These are phyloP conservation scores for Eimeria tenella DNA, from an alignment of 169 alveolate genomes.

Conservation along the genomic window DNA sequence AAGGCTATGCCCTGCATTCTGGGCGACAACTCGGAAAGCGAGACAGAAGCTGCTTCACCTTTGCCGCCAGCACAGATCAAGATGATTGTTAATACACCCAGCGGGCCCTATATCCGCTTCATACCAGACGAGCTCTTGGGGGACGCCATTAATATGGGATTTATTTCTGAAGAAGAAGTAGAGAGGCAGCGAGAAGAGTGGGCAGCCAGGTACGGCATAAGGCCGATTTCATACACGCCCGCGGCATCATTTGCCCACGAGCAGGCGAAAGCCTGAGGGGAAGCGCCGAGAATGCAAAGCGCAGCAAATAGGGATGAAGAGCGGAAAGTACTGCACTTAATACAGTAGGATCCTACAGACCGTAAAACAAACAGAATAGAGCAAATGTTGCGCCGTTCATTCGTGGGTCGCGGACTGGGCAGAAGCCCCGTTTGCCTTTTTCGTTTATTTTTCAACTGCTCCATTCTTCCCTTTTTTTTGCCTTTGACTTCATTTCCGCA, in stretches of 20 bases:
- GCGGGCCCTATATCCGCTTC: slow-evolving; percentile 53
- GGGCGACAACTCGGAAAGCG: background rate
- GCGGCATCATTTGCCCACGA: background rate
- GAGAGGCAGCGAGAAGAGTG: slow-evolving; percentile 52
- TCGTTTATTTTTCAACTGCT: too few relatives aligned
- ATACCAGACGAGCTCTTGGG: slow-evolving; percentile 46
- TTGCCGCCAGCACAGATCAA: background rate
- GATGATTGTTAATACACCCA: slow-evolving; percentile 56
- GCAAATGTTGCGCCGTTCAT: too few relatives aligned
- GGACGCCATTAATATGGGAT: slow-evolving; percentile 45
- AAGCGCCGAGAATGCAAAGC: too few relatives aligned
- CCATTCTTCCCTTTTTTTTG: too few relatives aligned
- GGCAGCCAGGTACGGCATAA: background rate
- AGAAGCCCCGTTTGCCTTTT: too few relatives aligned
- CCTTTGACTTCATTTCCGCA: too few relatives aligned
- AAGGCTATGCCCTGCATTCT: slow-evolving; percentile 26
- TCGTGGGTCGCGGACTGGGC: too few relatives aligned
- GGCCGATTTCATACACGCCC: background rate
- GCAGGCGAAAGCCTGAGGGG: background rate
- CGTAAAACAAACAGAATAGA: too few relatives aligned
- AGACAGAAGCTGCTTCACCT: background rate
- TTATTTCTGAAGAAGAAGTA: slow-evolving; percentile 37
- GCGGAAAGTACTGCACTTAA: too few relatives aligned
- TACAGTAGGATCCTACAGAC: too few relatives aligned
- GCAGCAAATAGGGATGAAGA: too few relatives aligned